Evolutionary conservation across 345 rosid genomes (phyloP).

Genomic region (Citrus medica): DNA sequence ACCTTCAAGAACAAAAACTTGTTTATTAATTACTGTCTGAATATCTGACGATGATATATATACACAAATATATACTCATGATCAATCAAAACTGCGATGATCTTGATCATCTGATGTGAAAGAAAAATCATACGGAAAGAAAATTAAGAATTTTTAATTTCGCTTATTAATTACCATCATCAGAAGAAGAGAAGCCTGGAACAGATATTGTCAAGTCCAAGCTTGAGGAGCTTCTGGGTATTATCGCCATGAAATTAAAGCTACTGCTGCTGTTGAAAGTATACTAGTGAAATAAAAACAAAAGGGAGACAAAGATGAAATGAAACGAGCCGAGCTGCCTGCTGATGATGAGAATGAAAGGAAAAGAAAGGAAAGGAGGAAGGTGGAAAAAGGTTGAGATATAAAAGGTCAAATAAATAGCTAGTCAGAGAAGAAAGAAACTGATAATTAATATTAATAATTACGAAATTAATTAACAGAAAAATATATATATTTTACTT

Average conservation of each 20-base stretch:
- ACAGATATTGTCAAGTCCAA: conserved; percentile 83
- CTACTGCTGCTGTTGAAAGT: conserved; percentile 11
- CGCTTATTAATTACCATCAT: too few species aligned
- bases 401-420: conserved; percentile 38
- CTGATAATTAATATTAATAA: neutral
- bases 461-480: neutral
- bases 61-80: too few species aligned
- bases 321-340: neutral
- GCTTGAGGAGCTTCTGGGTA: conserved; percentile 53
- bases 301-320: conserved; percentile 9
- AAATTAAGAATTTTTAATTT: too few species aligned
- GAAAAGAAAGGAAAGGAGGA: conserved; percentile 18
- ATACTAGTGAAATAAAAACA: conserved; percentile 16
- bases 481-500: neutral
- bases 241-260: conserved; percentile 44
- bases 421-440: neutral
- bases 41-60: too few species aligned
- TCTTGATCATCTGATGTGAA: neutral
- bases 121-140: too few species aligned
- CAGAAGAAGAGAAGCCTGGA: conserved; percentile 68
- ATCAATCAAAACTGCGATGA: neutral
- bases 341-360: too few species aligned
- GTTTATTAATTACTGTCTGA: too few species aligned
- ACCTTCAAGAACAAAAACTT: too few species aligned
- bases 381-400: conserved; percentile 7